Evolutionary conservation across 192 early-diverging fungal genomes (phyloP), one percentile per base, ranked within the genome.

Genomic region (Podila epicladia): DNA sequence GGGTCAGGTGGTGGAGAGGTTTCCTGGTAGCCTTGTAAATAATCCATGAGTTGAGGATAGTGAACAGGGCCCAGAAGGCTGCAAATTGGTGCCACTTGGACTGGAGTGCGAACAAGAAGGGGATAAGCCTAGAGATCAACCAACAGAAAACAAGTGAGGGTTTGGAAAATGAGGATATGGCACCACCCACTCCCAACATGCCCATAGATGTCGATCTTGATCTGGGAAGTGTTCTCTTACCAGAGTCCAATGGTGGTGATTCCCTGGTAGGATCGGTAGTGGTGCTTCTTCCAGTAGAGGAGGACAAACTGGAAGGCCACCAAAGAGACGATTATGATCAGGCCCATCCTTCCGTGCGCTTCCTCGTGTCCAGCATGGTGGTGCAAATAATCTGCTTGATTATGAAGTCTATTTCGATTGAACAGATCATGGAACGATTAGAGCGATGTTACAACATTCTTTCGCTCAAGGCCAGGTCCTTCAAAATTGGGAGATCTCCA

Each of bases 241-340:
- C 87, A 90, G 17, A 90, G 80, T 4, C 89, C 87, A 49, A 78
- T 62, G 5, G 88, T 72, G 12, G 85, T 89, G 38, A 84, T 76
- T 24, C 80, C 76, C 60, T 90, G 87, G 63, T 85, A 90, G 38
- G 89, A 89, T 20, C 73, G 74, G 67, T 87, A 89, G 57, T 90
- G 86, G 37, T 87, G 85, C 67, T 87, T 86, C 63, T 90, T 90
- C 89, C 89, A 90, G 37, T 73, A 89, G 9, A 90, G 62, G 58
- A 90, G 83, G 1, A 90, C 58, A 71, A 90, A 90, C 65, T 90
- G 89, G 64, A 84, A 88, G 22, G 83, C 83, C 58, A 90, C 83
- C 32, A 90, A 61, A 15, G 87, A 68, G 57, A 84, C 75, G n/a
- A 90, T 63, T 41, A 90, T 73, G 57, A 90, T 89, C 32, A 89